A percentile compares a stretch with the other conserved stretches of the same genome.
These are phyloP conservation scores for Parafenestella ontariensis DNA, from an alignment of 2,329 filamentous ascomycete species.

Conservation along the genomic window DNA sequence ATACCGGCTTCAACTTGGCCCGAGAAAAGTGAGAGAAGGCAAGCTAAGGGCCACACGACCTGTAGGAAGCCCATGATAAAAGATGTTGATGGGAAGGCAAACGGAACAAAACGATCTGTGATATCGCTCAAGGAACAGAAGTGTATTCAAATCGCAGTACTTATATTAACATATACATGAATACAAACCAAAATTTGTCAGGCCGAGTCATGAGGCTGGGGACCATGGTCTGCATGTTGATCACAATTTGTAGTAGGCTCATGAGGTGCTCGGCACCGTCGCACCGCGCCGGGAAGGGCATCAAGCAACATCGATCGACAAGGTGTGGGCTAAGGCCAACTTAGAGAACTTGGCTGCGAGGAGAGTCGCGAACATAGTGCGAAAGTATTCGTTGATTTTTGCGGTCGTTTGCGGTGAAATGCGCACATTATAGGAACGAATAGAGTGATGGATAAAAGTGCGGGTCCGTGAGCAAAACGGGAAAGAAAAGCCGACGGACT, in stretches of 20 bases:
- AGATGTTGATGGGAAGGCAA: background rate
- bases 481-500: background rate
- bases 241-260: background rate
- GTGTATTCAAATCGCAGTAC: background rate
- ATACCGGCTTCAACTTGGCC: slow-evolving; percentile 1
- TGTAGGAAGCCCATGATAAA: slow-evolving; percentile 10
- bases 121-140: background rate
- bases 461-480: background rate
- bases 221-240: background rate
- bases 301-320: background rate
- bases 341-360: background rate
- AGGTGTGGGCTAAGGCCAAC: background rate
- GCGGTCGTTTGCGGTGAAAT: background rate
- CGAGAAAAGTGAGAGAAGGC: background rate
- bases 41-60: background rate
- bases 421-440: slow-evolving; percentile 17
- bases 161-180: background rate
- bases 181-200: background rate
- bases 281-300: background rate
- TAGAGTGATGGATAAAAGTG: background rate
- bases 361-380: background rate
- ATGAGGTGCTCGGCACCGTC: background rate
- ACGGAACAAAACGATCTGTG: background rate
- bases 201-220: background rate
- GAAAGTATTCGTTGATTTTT: background rate